Conservation (phyloP, 2,329 filamentous ascomycete species). For the Fusarium veterinarium region DNA sequence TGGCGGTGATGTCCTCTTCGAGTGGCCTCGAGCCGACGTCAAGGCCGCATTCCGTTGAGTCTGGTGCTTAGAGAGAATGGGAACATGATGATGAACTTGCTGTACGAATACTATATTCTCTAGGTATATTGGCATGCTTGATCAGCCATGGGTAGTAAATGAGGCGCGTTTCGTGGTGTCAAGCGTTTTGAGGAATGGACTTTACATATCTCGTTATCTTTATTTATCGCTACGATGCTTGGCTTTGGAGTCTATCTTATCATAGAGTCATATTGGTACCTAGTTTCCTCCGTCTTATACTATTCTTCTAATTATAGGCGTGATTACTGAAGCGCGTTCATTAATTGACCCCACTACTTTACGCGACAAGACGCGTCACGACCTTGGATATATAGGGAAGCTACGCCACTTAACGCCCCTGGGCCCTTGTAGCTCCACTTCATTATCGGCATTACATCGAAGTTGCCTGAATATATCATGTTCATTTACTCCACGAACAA, state of each 20-base stretch:
- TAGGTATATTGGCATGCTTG: slow-evolving; percentile 24
- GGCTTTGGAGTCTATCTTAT: background rate
- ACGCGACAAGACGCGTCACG: slow-evolving; percentile 43
- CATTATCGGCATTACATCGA: slow-evolving; percentile 19
- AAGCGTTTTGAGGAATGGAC: slow-evolving; percentile 7
- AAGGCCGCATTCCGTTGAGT: slow-evolving; percentile 64
- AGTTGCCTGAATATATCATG: slow-evolving; percentile 12
- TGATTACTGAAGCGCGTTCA: background rate
- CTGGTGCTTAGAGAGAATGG: slow-evolving; percentile 12
- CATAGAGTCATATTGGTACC: background rate
- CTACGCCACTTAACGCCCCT: slow-evolving; percentile 37
- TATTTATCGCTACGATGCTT: background rate
- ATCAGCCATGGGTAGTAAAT: slow-evolving; percentile 14
- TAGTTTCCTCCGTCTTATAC: background rate
- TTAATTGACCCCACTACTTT: slow-evolving; percentile 21
- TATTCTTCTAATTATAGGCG: slow-evolving; percentile 12
- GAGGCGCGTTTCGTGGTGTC: slow-evolving; percentile 26
- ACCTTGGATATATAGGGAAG: slow-evolving; percentile 6
- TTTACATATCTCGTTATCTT: slow-evolving; percentile 30
- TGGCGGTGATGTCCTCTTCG: slow-evolving; percentile 71
- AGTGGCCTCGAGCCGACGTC: slow-evolving; percentile 74
- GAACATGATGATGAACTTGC: slow-evolving; percentile 34
- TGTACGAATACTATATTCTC: slow-evolving; percentile 32
- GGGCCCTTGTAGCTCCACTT: slow-evolving; percentile 27
- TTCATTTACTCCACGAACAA: background rate